Evolutionary conservation across 2,329 filamentous ascomycete genomes (phyloP).

Genomic region (Arthrinium phaeospermum): DNA sequence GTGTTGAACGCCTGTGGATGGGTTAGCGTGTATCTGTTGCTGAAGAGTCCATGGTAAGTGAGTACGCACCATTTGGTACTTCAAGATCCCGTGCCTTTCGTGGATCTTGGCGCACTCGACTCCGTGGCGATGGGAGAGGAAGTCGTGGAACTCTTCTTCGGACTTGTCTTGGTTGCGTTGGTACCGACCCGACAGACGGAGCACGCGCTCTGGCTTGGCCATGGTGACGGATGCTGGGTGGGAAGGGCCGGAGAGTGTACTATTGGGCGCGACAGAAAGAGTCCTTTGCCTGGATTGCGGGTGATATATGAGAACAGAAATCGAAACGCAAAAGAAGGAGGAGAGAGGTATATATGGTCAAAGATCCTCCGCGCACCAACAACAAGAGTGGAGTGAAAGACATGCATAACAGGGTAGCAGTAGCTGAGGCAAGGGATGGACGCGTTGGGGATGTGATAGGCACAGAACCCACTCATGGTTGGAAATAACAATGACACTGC

Average conservation of each 20-base stretch:
- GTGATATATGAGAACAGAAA: no score
- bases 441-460: background rate
- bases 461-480: background rate
- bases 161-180: conserved; percentile 17
- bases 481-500: background rate
- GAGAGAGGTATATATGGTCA: background rate
- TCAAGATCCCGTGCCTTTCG: conserved; percentile 23
- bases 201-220: conserved; percentile 24
- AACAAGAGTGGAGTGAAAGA: background rate
- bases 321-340: background rate
- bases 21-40: no score
- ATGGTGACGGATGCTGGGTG: conserved; percentile 11
- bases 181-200: conserved; percentile 21
- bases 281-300: no score
- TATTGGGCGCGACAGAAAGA: no score
- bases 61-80: conserved; percentile 24
- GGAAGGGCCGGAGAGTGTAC: background rate
- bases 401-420: background rate
- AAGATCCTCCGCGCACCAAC: background rate
- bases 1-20: conserved; percentile 25
- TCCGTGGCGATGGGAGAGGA: conserved; percentile 21
- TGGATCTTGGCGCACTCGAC: conserved; percentile 27
- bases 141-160: conserved; percentile 24
- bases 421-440: background rate
- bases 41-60: no score